A percentile compares a stretch with the other conserved stretches of the same genome.
These are phyloP conservation scores for Thalassia testudinum DNA, from an alignment of 116 monocot genomes.

Conservation along the genomic window DNA sequence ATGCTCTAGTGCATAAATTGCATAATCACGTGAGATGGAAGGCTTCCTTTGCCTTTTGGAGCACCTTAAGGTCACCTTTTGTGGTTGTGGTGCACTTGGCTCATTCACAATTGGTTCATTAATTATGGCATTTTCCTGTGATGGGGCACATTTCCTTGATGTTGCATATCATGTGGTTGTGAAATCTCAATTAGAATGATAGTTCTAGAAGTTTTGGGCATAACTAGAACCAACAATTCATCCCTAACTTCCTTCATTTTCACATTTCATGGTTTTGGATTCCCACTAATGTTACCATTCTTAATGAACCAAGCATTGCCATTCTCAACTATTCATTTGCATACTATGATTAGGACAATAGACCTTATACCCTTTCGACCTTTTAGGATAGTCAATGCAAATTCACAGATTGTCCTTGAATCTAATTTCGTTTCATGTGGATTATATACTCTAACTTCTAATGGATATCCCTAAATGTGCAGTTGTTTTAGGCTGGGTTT, in stretches of 20 bases:
- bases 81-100: neutral
- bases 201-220: too few relatives aligned
- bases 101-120: neutral
- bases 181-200: too few relatives aligned
- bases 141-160: neutral
- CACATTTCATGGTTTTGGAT: neutral
- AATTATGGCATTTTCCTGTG: neutral
- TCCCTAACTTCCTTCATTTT: neutral
- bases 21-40: too few relatives aligned
- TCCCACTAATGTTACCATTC: neutral
- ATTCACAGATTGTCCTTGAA: neutral
- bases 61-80: neutral
- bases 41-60: neutral
- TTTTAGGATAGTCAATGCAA: neutral
- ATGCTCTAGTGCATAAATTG: too few relatives aligned
- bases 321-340: neutral
- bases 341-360: neutral
- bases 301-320: neutral
- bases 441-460: neutral
- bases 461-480: too few relatives aligned
- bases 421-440: neutral
- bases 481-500: too few relatives aligned
- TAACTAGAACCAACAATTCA: too few relatives aligned
- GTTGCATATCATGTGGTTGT: too few relatives aligned
- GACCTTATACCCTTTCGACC: neutral